Evolutionary conservation across 2,329 filamentous ascomycete genomes (phyloP).

Genomic region (Cyclaneusma minus): DNA sequence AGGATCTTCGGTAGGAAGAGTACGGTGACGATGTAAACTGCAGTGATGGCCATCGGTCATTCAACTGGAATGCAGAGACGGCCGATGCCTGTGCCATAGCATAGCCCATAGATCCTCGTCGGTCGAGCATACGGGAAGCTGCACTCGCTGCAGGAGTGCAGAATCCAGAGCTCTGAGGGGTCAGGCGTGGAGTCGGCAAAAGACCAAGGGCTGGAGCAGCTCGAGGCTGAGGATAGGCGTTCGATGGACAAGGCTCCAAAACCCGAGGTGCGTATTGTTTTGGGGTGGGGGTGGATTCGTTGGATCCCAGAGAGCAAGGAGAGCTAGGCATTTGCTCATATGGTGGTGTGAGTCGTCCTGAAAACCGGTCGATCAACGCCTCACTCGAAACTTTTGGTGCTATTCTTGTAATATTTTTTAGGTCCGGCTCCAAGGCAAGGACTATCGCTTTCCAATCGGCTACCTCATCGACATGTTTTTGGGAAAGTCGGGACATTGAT

Average conservation of each 20-base stretch:
- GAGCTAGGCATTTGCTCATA: conserved; percentile 24
- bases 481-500: too few species aligned
- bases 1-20: conserved; percentile 39
- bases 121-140: conserved; percentile 31
- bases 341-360: conserved; percentile 24
- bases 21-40: conserved; percentile 35
- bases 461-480: conserved; percentile 6
- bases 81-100: conserved; percentile 40
- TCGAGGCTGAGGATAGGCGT: conserved; percentile 28
- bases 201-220: conserved; percentile 36
- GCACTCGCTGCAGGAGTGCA: conserved; percentile 45
- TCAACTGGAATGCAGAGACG: conserved; percentile 27
- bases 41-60: conserved; percentile 35
- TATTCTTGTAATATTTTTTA: conserved; percentile 43
- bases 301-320: conserved; percentile 17
- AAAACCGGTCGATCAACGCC: too few species aligned
- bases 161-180: conserved; percentile 37
- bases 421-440: conserved; percentile 35
- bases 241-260: conserved; percentile 33
- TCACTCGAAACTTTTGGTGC: too few species aligned
- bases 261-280: conserved; percentile 26
- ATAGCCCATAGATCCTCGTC: conserved; percentile 40
- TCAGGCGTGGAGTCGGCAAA: conserved; percentile 42
- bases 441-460: conserved; percentile 43
- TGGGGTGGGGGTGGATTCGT: conserved; percentile 25